phyloP scores from a whole-genome alignment of 2,329 filamentous ascomycete species.

The Plectosphaerella sp. region DNA sequence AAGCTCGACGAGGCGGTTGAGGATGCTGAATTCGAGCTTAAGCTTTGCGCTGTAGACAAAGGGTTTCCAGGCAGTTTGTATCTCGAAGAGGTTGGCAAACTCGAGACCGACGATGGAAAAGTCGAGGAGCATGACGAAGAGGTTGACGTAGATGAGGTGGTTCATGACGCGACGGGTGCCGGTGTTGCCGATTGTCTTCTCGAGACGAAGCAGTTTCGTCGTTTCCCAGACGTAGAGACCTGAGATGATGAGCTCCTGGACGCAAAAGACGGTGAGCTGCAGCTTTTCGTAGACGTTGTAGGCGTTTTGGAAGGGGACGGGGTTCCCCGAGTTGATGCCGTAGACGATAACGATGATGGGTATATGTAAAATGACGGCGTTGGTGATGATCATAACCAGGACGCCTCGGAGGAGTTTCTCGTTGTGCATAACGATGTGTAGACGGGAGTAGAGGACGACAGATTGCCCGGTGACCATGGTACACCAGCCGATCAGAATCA shows the following conservation, averaged over 20 bases:
- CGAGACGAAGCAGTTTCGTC: slow-evolving; percentile 27
- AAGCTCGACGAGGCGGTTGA: slow-evolving; percentile 27
- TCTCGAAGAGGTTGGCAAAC: slow-evolving; percentile 22
- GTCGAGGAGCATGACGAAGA: slow-evolving; percentile 41
- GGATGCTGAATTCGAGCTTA: slow-evolving; percentile 28
- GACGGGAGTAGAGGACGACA: slow-evolving; percentile 56
- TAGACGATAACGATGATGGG: slow-evolving; percentile 51
- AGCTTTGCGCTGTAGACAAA: slow-evolving; percentile 29
- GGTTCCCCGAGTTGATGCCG: slow-evolving; percentile 37
- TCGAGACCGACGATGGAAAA: slow-evolving; percentile 27
- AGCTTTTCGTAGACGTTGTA: slow-evolving; percentile 48
- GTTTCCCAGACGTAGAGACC: slow-evolving; percentile 49
- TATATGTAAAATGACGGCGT: slow-evolving; percentile 48
- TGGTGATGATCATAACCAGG: slow-evolving; percentile 51
- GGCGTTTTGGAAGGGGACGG: slow-evolving; percentile 23
- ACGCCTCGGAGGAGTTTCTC: slow-evolving; percentile 39
- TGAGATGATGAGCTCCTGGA: slow-evolving; percentile 51
- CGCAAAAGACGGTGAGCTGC: slow-evolving; percentile 50
- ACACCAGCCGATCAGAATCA: slow-evolving; percentile 36
- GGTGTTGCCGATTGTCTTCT: slow-evolving; percentile 2
- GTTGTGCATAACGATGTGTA: slow-evolving; percentile 54
- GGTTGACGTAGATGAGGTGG: slow-evolving; percentile 41
- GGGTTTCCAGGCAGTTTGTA: slow-evolving; percentile 28
- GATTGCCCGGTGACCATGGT: slow-evolving; percentile 57
- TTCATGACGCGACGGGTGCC: slow-evolving; percentile 25